phyloP scores from a whole-genome alignment of 305 asterid species.

The Fraxinus velutina region DNA sequence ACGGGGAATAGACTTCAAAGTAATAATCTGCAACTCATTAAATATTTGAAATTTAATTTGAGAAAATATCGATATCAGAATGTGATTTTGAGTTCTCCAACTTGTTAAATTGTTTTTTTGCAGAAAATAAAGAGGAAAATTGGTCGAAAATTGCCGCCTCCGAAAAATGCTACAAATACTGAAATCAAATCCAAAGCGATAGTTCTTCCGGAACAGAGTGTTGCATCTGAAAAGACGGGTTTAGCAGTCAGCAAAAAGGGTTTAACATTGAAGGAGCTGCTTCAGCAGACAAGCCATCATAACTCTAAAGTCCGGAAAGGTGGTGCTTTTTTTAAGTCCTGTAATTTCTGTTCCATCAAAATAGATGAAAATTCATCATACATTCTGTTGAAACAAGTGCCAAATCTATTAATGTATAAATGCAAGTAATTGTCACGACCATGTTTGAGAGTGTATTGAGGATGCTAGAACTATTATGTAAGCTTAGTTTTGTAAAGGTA shows the following conservation, averaged over 20 bases:
- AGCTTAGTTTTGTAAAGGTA: background rate
- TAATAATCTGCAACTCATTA: conserved; percentile 25
- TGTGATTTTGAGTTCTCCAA: background rate
- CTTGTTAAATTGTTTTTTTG: conserved; percentile 12
- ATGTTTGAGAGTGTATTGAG: background rate
- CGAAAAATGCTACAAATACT: conserved; percentile 82
- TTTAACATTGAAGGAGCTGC: conserved; percentile 88
- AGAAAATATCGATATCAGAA: conserved; percentile 5
- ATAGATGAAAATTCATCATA: conserved; percentile 3
- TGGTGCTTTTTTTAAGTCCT: conserved; percentile 11
- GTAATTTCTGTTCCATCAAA: background rate
- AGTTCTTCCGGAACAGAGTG: conserved; percentile 87
- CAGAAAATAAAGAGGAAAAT: conserved; percentile 88
- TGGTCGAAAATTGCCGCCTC: conserved; percentile 92
- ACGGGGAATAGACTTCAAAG: conserved; percentile 83
- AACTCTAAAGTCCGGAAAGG: conserved; percentile 93
- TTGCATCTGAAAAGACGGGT: conserved; percentile 76
- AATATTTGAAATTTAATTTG: background rate
- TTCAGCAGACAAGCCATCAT: conserved; percentile 92
- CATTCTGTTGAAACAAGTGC: background rate
- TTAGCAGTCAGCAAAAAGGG: conserved; percentile 83
- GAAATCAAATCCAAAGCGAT: conserved; percentile 81
- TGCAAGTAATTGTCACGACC: background rate
- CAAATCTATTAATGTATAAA: background rate
- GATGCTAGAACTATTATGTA: background rate